Evolutionary conservation across 306 rosid genomes (phyloP).

Genomic region (Casuarina cunninghamiana): DNA sequence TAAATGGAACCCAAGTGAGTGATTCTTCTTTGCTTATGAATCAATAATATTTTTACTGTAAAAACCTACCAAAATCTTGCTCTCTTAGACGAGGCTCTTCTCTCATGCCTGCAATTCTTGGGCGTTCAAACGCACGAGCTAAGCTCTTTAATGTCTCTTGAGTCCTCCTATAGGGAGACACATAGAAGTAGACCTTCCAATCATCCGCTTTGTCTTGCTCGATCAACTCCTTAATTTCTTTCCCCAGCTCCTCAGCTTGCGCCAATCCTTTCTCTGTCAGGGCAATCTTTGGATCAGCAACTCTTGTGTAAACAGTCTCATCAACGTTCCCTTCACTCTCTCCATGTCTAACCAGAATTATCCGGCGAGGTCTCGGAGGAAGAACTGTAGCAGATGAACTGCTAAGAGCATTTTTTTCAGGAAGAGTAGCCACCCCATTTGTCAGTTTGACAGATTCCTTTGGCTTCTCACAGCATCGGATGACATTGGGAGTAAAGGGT

Average conservation of each 20-base stretch:
- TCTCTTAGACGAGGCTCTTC: slow-evolving; percentile 90
- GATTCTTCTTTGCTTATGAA: neutral
- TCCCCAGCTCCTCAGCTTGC: slow-evolving; percentile 67
- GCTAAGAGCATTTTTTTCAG: slow-evolving; percentile 37
- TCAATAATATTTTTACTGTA: neutral
- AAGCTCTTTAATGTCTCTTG: slow-evolving; percentile 54
- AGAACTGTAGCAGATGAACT: slow-evolving; percentile 12
- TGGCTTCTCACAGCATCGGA: slow-evolving; percentile 41
- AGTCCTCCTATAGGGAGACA: slow-evolving; percentile 73
- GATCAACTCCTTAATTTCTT: slow-evolving; percentile 46
- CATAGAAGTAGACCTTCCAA: slow-evolving; percentile 83
- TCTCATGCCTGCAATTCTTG: slow-evolving; percentile 72
- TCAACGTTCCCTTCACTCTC: slow-evolving; percentile 84
- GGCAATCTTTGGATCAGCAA: slow-evolving; percentile 71
- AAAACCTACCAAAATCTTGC: slow-evolving; percentile 69
- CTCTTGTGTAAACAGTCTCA: slow-evolving; percentile 58
- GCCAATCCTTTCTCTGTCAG: slow-evolving; percentile 55
- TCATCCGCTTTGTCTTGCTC: slow-evolving; percentile 36
- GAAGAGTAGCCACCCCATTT: slow-evolving; percentile 36
- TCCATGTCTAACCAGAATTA: slow-evolving; percentile 85
- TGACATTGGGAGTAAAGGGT: slow-evolving; percentile 3
- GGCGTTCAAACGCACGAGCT: slow-evolving; percentile 65
- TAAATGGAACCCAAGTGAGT: neutral
- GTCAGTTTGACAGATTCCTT: neutral
- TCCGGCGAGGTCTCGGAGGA: slow-evolving; percentile 79